Evolutionary conservation across 768 basidiomycete species (phyloP).

Genomic region (Rhizopogon vesiculosus): DNA sequence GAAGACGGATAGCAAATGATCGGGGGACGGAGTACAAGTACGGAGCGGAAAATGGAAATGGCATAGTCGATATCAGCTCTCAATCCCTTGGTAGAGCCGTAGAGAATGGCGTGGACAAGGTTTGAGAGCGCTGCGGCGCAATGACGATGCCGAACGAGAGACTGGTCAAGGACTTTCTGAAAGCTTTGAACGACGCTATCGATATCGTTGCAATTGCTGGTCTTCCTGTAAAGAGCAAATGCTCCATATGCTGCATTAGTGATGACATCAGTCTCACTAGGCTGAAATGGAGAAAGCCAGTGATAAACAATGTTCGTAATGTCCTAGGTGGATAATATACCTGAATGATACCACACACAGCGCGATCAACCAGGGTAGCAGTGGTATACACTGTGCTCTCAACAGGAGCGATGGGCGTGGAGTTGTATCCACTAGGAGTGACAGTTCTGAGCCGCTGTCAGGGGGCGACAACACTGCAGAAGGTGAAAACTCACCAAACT

Average conservation of each 20-base stretch:
- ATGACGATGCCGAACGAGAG: background rate
- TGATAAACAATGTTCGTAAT: background rate
- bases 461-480: background rate
- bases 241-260: background rate
- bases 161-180: background rate
- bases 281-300: background rate
- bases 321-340: background rate
- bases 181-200: background rate
- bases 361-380: too few relatives aligned
- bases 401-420: background rate
- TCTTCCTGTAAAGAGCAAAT: background rate
- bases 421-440: too few relatives aligned
- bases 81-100: background rate
- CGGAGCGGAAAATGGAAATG: background rate
- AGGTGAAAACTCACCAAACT: background rate
- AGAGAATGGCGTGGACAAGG: background rate
- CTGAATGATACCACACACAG: background rate
- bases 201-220: background rate
- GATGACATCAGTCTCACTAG: background rate
- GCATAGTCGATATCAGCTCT: background rate
- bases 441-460: background rate
- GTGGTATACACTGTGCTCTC: background rate
- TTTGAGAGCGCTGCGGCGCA: slow-evolving; percentile 1
- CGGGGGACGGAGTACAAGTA: background rate
- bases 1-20: background rate